A percentile compares a stretch with the other conserved stretches of the same genome.
phyloP scores from a whole-genome alignment of 2,329 filamentous ascomycete species.

The Aureobasidium melanogenum region DNA sequence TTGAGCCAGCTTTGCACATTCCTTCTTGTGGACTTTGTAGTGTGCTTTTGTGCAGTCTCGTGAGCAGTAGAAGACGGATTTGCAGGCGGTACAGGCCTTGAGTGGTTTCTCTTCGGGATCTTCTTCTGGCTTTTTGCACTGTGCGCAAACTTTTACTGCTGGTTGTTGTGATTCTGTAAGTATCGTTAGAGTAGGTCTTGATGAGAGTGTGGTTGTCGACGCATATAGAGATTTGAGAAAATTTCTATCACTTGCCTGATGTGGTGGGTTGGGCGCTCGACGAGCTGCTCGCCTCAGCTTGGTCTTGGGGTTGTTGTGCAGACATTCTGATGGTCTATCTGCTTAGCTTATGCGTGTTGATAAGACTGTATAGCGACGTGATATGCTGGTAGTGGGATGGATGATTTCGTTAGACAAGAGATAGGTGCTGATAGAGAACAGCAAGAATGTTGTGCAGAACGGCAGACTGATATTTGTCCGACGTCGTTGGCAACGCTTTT shows the following conservation, averaged over 20 bases:
- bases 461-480: not conserved
- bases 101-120: conserved; percentile 16
- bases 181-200: not conserved
- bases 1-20: conserved; percentile 30
- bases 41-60: conserved; percentile 33
- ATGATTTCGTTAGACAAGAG: not conserved
- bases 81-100: conserved; percentile 32
- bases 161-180: not conserved
- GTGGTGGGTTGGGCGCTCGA: not conserved
- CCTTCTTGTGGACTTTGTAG: conserved; percentile 33
- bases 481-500: not conserved
- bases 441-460: not conserved
- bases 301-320: not conserved
- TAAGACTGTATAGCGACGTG: not conserved
- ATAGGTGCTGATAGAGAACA: not conserved
- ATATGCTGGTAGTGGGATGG: not conserved
- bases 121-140: conserved; percentile 7
- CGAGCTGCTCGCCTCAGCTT: not conserved
- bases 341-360: too few species aligned
- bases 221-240: not conserved
- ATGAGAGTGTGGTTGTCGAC: not conserved
- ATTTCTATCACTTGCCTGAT: not conserved
- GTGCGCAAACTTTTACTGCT: conserved; percentile 1
- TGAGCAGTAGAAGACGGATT: conserved; percentile 31
- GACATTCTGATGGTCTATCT: not conserved